phyloP scores from a whole-genome alignment of 805 yeast species.

The Starmera dryadoides region DNA sequence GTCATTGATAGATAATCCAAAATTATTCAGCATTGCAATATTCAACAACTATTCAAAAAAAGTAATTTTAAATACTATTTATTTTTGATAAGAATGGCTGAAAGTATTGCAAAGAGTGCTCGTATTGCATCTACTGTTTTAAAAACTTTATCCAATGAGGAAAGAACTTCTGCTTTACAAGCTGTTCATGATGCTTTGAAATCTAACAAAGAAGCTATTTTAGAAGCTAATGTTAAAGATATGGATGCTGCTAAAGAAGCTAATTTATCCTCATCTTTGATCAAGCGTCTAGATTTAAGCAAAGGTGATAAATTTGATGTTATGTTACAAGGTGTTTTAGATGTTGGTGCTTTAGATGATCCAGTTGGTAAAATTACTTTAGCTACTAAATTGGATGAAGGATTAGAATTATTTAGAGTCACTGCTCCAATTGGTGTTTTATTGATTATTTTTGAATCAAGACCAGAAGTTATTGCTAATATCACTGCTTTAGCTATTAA shows the following conservation, averaged over 20 bases:
- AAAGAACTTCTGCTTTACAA: slow-evolving; percentile 66
- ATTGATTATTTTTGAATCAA: slow-evolving; percentile 86
- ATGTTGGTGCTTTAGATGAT: slow-evolving; percentile 83
- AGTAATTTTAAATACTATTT: not conserved
- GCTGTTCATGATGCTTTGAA: slow-evolving; percentile 66
- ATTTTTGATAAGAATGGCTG: slow-evolving; percentile 35
- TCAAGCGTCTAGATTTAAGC: slow-evolving; percentile 79
- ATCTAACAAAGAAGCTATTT: slow-evolving; percentile 50
- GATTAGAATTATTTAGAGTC: slow-evolving; percentile 72
- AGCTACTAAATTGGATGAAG: slow-evolving; percentile 83
- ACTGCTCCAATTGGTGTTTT: slow-evolving; percentile 95
- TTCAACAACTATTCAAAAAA: too few relatives aligned
- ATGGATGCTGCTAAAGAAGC: slow-evolving; percentile 59
- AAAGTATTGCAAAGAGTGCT: slow-evolving; percentile 72
- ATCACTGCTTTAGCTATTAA: slow-evolving; percentile 93
- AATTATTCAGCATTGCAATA: too few relatives aligned
- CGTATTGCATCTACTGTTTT: slow-evolving; percentile 76
- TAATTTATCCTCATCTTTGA: slow-evolving; percentile 59
- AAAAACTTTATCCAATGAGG: slow-evolving; percentile 67
- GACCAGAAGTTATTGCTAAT: slow-evolving; percentile 98
- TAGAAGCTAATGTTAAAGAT: slow-evolving; percentile 70
- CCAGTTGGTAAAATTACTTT: slow-evolving; percentile 88
- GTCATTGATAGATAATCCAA: too few relatives aligned
- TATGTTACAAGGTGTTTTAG: slow-evolving; percentile 91
- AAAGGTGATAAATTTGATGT: slow-evolving; percentile 81